Conservation (phyloP, 1,139 yeast species). For the Hemisphaericaspora xylofermentans region DNA sequence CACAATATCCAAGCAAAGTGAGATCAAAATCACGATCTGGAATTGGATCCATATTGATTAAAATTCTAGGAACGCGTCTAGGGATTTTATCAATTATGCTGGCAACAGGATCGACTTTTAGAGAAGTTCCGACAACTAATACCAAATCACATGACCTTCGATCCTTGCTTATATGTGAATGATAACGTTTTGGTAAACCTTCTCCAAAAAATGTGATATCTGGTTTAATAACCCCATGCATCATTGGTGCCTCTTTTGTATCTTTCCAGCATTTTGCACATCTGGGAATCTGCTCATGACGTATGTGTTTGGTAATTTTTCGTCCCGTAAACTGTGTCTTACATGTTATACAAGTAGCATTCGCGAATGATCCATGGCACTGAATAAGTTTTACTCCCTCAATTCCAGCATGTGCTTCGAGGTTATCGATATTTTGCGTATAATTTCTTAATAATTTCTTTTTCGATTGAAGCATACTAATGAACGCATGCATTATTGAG, state of each 20-base stretch:
- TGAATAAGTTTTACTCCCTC: slow-evolving; percentile 69
- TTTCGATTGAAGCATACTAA: slow-evolving; percentile 70
- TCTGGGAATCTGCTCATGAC: slow-evolving; percentile 60
- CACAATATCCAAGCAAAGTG: slow-evolving; percentile 78
- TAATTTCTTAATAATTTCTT: slow-evolving; percentile 79
- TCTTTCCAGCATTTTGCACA: slow-evolving; percentile 65
- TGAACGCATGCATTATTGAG: slow-evolving; percentile 83
- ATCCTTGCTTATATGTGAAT: slow-evolving; percentile 56
- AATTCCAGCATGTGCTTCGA: slow-evolving; percentile 82
- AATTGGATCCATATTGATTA: slow-evolving; percentile 80
- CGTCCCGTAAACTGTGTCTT: slow-evolving; percentile 66
- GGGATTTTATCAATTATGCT: slow-evolving; percentile 76
- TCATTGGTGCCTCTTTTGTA: slow-evolving; percentile 38
- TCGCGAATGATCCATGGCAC: slow-evolving; percentile 93
- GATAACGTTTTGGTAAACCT: slow-evolving; percentile 71
- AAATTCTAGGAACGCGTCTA: slow-evolving; percentile 70
- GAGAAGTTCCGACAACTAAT: slow-evolving; percentile 84
- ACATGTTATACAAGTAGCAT: slow-evolving; percentile 83
- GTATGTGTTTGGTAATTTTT: slow-evolving; percentile 59
- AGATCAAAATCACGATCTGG: slow-evolving; percentile 79
- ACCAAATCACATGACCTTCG: slow-evolving; percentile 69
- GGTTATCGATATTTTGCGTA: slow-evolving; percentile 89
- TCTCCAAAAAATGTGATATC: slow-evolving; percentile 94
- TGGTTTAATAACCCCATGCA: slow-evolving; percentile 86
- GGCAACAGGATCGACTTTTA: slow-evolving; percentile 91